These are phyloP conservation scores for Monosporascus sp. DNA, from an alignment of 2,329 filamentous ascomycete genomes.

Conservation along the genomic window DNA sequence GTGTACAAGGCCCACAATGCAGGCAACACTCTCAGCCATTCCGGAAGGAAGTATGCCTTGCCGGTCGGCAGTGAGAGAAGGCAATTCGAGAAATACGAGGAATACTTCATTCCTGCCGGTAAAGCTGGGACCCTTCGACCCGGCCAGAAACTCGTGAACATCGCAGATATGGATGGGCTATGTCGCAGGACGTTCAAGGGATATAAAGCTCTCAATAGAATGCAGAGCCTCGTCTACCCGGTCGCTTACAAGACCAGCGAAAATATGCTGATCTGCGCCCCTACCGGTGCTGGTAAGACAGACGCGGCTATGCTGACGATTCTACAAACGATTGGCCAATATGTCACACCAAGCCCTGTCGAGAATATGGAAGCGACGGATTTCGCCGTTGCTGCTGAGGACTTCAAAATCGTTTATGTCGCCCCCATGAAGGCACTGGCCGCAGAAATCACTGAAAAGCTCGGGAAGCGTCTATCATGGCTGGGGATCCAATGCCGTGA, in stretches of 20 bases:
- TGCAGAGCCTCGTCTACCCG: conserved; percentile 95
- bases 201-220: conserved; percentile 89
- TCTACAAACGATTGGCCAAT: conserved; percentile 82
- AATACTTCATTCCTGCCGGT: conserved; percentile 80
- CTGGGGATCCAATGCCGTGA: conserved; percentile 88
- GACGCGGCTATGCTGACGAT: conserved; percentile 97
- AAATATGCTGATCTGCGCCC: conserved; percentile 98
- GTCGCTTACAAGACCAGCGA: conserved; percentile 94
- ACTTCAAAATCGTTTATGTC: conserved; percentile 98
- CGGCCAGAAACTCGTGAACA: conserved; percentile 71
- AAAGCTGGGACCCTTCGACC: conserved; percentile 69
- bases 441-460: conserved; percentile 91
- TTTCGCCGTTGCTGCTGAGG: conserved; percentile 76
- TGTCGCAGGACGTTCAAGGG: conserved; percentile 90
- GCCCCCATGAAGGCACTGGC: conserved; percentile 98
- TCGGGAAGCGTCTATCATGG: conserved; percentile 89
- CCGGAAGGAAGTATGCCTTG: conserved; percentile 77
- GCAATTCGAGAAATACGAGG: conserved; percentile 77
- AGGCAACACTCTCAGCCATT: conserved; percentile 76
- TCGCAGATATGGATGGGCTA: conserved; percentile 80
- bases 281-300: conserved; percentile 97
- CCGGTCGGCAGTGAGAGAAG: conserved; percentile 69
- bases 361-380: conserved; percentile 69
- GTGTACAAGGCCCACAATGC: conserved; percentile 82
- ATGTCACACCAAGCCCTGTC: conserved; percentile 73